Conservation (phyloP, 177 flowering plant species). For the Telopea speciosissima region DNA sequence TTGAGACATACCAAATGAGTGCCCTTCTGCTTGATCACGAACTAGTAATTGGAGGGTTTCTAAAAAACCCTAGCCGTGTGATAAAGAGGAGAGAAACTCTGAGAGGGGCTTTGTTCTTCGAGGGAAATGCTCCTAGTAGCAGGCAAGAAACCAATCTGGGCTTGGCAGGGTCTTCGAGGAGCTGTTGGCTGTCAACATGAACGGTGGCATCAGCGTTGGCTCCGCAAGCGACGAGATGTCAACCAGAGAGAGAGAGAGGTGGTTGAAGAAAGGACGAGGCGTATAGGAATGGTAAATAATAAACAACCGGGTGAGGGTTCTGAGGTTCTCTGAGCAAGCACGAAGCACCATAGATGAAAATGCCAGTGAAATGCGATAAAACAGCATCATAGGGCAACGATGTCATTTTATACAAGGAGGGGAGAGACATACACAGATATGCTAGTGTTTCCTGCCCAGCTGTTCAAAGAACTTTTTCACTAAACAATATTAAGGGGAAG, state of each 20-base stretch:
- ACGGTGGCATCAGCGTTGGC: conserved; percentile 24
- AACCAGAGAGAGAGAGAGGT: conserved; percentile 53
- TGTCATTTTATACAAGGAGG: too few relatives aligned
- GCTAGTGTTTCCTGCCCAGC: too few relatives aligned
- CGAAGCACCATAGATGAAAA: too few relatives aligned
- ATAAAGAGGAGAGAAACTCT: conserved; percentile 36
- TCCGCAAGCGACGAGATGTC: conserved; percentile 68
- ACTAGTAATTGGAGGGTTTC: conserved; percentile 38
- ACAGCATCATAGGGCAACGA: too few relatives aligned
- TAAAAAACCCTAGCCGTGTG: conserved; percentile 52
- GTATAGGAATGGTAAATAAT: too few relatives aligned
- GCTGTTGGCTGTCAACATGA: conserved; percentile 33
- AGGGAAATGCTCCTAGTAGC: conserved; percentile 25
- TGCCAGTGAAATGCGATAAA: too few relatives aligned
- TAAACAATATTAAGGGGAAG: too few relatives aligned
- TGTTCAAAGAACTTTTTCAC: too few relatives aligned
- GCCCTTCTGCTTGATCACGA: conserved; percentile 46
- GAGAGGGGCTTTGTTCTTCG: conserved; percentile 17
- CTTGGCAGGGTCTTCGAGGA: conserved; percentile 36
- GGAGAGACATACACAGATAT: too few relatives aligned
- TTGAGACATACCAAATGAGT: conserved; percentile 66
- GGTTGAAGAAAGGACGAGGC: too few relatives aligned
- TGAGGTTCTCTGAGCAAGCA: too few relatives aligned
- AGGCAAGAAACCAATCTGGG: conserved; percentile 15
- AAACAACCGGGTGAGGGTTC: too few relatives aligned